Evolutionary conservation across 495 filamentous ascomycete species (phyloP).

Genomic region (Hypoxylon perforatum): DNA sequence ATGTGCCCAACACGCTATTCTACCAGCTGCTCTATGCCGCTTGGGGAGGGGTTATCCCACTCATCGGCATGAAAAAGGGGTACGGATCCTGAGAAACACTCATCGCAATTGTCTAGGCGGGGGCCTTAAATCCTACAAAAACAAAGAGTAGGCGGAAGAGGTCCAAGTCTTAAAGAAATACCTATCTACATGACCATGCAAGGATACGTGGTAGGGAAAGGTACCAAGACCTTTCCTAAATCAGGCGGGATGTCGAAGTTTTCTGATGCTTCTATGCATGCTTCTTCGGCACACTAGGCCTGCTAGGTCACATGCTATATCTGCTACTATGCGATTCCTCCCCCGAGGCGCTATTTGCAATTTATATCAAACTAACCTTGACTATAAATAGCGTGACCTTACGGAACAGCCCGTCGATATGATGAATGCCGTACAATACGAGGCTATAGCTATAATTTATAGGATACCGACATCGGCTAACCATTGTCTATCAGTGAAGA

Average conservation of each 20-base stretch:
- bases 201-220: conserved; percentile 7
- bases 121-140: conserved; percentile 32
- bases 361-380: neutral
- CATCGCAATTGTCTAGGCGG: conserved; percentile 5
- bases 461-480: neutral
- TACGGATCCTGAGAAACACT: conserved; percentile 5
- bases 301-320: conserved; percentile 14
- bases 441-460: neutral
- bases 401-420: neutral
- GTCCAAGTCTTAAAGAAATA: conserved; percentile 16
- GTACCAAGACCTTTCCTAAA: neutral
- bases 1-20: too few relatives aligned
- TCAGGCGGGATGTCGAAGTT: conserved; percentile 13
- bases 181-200: conserved; percentile 15
- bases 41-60: neutral
- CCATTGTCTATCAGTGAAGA: neutral
- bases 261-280: conserved; percentile 39
- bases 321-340: neutral
- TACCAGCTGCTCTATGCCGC: too few relatives aligned
- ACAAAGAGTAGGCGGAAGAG: neutral
- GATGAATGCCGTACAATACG: neutral
- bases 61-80: conserved; percentile 27
- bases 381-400: neutral
- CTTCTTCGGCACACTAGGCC: conserved; percentile 7
- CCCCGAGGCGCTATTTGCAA: neutral